phyloP scores from a whole-genome alignment of 1,139 yeast genomes.

The Suhomyces coccinellae region DNA sequence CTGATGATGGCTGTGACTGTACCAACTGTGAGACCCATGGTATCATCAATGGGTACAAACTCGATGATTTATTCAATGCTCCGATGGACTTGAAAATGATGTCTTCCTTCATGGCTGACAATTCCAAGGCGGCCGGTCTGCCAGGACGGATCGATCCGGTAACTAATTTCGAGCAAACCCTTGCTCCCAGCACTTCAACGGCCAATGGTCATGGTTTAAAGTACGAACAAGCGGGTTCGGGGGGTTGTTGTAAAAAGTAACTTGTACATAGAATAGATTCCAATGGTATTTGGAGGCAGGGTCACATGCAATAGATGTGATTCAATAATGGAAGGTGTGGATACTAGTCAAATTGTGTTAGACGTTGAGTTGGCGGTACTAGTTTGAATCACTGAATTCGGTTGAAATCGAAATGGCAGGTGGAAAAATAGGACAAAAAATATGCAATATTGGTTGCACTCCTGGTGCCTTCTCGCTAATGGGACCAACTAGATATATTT shows the following conservation, averaged over 20 bases:
- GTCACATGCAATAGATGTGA: neutral
- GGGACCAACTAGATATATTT: no score
- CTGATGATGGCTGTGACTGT: constrained; percentile 50
- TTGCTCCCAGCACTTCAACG: neutral
- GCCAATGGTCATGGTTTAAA: neutral
- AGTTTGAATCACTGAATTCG: no score
- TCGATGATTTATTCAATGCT: constrained; percentile 35
- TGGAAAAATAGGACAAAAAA: no score
- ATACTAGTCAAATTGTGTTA: neutral
- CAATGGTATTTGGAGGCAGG: neutral
- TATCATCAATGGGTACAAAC: constrained; percentile 48
- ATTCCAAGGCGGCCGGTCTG: constrained; percentile 6
- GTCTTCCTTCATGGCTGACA: constrained; percentile 5
- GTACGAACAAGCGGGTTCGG: neutral
- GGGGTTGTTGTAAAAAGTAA: neutral
- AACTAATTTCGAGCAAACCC: neutral
- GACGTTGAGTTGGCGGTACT: neutral
- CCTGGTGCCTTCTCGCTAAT: no score
- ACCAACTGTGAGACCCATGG: constrained; percentile 57
- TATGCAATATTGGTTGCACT: no score
- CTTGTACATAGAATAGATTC: neutral
- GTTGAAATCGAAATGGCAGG: no score
- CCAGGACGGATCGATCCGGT: neutral
- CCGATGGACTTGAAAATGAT: constrained; percentile 8
- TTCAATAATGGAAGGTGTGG: neutral